phyloP scores from a whole-genome alignment of 345 rosid species.

The Citrus inodora region DNA sequence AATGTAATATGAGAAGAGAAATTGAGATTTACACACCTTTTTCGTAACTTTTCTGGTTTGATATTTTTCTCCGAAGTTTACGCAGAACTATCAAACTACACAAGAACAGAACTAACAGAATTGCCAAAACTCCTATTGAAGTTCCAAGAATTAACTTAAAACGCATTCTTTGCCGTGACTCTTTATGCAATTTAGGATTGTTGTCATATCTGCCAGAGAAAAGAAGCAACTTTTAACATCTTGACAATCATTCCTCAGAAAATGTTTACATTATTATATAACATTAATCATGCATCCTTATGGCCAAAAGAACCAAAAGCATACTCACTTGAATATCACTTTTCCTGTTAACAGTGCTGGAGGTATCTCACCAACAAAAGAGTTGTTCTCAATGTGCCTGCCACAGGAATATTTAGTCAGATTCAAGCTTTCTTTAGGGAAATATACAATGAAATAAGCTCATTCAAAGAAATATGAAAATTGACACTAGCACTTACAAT shows the following conservation, averaged over 20 bases:
- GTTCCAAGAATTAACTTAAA: slow-evolving; percentile 54
- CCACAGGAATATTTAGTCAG: slow-evolving; percentile 18
- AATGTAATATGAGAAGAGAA: neutral
- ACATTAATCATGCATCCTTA: slow-evolving; percentile 6
- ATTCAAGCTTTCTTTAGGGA: neutral
- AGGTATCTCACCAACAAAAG: slow-evolving; percentile 74
- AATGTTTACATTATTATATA: neutral
- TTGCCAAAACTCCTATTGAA: slow-evolving; percentile 48
- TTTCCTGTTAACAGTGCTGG: slow-evolving; percentile 46
- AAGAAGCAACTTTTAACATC: neutral
- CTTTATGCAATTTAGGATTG: slow-evolving; percentile 60
- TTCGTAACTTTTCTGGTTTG: slow-evolving; percentile 28
- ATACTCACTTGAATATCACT: slow-evolving; percentile 66
- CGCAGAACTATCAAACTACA: slow-evolving; percentile 48
- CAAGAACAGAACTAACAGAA: slow-evolving; percentile 45
- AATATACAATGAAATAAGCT: neutral
- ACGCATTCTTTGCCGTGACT: slow-evolving; percentile 35
- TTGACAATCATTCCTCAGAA: neutral
- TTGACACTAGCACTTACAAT: slow-evolving; percentile 47
- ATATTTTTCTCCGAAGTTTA: slow-evolving; percentile 30
- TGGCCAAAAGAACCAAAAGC: neutral
- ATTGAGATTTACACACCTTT: slow-evolving; percentile 41
- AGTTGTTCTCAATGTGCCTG: slow-evolving; percentile 86
- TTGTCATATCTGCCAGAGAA: slow-evolving; percentile 52
- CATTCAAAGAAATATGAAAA: neutral